Conservation (phyloP, 2,329 filamentous ascomycete genomes). For the Apiospora aurea region DNA sequence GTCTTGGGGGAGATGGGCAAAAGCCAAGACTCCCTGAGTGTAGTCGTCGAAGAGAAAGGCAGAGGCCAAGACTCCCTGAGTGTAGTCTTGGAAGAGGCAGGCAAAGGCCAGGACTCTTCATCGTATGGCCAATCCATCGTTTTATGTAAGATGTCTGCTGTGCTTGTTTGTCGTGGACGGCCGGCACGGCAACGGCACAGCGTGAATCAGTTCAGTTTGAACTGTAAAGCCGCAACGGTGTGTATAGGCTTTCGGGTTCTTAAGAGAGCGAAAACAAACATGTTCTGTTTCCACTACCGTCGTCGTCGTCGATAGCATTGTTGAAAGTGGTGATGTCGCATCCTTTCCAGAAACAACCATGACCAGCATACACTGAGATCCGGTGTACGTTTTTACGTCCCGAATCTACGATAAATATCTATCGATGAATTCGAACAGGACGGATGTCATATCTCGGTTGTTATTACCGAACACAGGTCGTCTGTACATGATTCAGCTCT, state of each 20-base stretch:
- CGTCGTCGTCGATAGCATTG: background rate
- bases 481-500: background rate
- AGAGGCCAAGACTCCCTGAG: background rate
- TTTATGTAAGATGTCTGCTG: background rate
- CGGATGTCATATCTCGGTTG: background rate
- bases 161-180: background rate
- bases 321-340: background rate
- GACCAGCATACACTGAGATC: background rate
- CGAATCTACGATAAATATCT: background rate
- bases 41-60: background rate
- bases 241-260: conserved; percentile 17
- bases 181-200: background rate
- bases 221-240: conserved; percentile 10
- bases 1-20: background rate
- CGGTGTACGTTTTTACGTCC: background rate
- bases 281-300: background rate
- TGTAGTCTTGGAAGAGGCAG: background rate
- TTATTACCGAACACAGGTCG: background rate
- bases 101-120: background rate
- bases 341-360: background rate
- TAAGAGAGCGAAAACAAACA: background rate
- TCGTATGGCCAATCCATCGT: background rate
- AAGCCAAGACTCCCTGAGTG: background rate
- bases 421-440: background rate
- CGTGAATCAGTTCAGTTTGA: conserved; percentile 11